phyloP scores from a whole-genome alignment of 371 early-diverging fungal species.

The Cokeromyces recurvatus region DNA sequence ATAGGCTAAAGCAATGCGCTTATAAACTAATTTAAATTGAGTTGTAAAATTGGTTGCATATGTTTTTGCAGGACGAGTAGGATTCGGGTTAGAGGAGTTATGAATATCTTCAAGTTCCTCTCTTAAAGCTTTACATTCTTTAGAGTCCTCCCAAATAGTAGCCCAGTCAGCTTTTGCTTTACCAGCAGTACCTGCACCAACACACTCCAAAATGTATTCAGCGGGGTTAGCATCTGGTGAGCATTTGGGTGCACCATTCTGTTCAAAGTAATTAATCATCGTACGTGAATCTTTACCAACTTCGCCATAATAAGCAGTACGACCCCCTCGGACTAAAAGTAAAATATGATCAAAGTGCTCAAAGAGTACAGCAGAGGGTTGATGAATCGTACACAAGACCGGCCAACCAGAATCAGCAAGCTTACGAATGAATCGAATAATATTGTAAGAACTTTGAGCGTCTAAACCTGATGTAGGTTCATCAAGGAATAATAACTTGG shows the following conservation, averaged over 20 bases:
- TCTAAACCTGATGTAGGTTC: too few species aligned
- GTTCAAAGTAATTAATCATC: slow-evolving; percentile 61
- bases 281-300: slow-evolving; percentile 51
- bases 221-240: slow-evolving; percentile 63
- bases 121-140: slow-evolving; percentile 32
- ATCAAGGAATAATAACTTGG: too few species aligned
- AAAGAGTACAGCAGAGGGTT: slow-evolving; percentile 81
- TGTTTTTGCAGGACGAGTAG: slow-evolving; percentile 12
- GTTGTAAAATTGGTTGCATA: slow-evolving; percentile 26
- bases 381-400: slow-evolving; percentile 81
- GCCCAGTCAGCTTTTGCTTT: slow-evolving; percentile 60
- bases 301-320: slow-evolving; percentile 79
- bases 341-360: too few species aligned
- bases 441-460: too few species aligned
- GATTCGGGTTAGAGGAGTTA: slow-evolving; percentile 16
- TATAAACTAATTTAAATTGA: slow-evolving; percentile 53
- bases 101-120: slow-evolving; percentile 37
- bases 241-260: slow-evolving; percentile 57
- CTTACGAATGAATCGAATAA: slow-evolving; percentile 68
- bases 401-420: slow-evolving; percentile 65
- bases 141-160: slow-evolving; percentile 51
- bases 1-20: slow-evolving; percentile 57
- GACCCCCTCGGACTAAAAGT: slow-evolving; percentile 75
- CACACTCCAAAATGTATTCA: too few species aligned
- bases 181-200: too few species aligned